These are phyloP conservation scores for Fusarium citri DNA, from an alignment of 2,329 filamentous ascomycete species.

Conservation along the genomic window DNA sequence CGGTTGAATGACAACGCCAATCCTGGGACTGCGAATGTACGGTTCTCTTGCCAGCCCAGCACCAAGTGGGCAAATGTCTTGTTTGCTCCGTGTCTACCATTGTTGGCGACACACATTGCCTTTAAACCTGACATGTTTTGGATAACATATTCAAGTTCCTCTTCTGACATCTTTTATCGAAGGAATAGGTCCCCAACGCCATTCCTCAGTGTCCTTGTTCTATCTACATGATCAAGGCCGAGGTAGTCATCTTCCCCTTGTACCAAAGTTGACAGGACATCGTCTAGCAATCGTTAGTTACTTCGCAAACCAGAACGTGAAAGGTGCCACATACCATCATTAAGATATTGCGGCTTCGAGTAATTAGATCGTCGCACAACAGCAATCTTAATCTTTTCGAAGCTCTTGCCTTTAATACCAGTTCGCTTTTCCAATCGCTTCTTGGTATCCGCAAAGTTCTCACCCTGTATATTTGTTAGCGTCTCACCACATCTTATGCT, in stretches of 20 bases:
- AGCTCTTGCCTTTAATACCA: constrained; percentile 95
- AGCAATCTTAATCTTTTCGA: constrained; percentile 98
- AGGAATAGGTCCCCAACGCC: constrained; percentile 73
- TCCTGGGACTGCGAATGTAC: constrained; percentile 16
- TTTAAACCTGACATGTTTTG: constrained; percentile 15
- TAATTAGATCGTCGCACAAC: constrained; percentile 78
- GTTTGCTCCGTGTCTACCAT: constrained; percentile 21
- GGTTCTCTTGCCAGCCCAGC: constrained; percentile 7
- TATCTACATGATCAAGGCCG: constrained; percentile 74
- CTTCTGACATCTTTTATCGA: constrained; percentile 47
- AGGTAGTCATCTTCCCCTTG: constrained; percentile 69
- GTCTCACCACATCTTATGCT: too few species aligned
- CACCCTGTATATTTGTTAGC: constrained; percentile 66
- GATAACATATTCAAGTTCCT: constrained; percentile 3
- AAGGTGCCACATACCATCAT: constrained; percentile 73
- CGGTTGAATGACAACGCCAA: constrained; percentile 6
- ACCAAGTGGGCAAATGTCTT: constrained; percentile 26
- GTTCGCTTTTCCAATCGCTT: constrained; percentile 93
- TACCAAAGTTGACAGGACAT: constrained; percentile 66
- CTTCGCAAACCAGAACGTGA: neutral
- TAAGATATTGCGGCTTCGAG: constrained; percentile 83
- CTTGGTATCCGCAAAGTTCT: constrained; percentile 91
- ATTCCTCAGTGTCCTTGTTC: constrained; percentile 68
- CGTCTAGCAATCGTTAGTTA: constrained; percentile 58
- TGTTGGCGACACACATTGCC: constrained; percentile 9